Conservation (phyloP, 106 monocot genomes). For the Agapanthus africanus region DNA sequence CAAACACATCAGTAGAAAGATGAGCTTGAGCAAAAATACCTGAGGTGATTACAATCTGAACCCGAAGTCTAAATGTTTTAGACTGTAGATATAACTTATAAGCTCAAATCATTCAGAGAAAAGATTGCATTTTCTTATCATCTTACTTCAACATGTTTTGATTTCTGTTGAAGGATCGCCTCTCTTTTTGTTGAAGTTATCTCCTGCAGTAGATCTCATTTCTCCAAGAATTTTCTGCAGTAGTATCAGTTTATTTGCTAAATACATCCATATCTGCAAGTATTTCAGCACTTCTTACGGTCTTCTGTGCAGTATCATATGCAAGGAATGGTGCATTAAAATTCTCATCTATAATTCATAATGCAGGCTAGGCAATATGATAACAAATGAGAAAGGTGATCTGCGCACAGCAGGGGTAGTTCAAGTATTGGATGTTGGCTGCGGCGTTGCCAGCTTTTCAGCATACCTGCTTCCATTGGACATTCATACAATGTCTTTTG, state of each 20-base stretch:
- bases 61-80: neutral
- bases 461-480: constrained; percentile 58
- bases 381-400: constrained; percentile 66
- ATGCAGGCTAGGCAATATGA: constrained; percentile 91
- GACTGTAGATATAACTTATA: neutral
- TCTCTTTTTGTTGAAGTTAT: too few relatives aligned
- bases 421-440: constrained; percentile 84
- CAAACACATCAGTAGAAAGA: neutral
- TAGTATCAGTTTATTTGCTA: neutral
- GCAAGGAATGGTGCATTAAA: neutral
- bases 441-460: constrained; percentile 75
- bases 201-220: neutral
- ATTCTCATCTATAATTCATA: constrained; percentile 2
- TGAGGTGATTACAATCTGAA: neutral
- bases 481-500: constrained; percentile 76
- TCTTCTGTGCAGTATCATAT: neutral
- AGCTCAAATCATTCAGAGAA: neutral
- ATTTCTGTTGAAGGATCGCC: too few relatives aligned
- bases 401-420: constrained; percentile 66
- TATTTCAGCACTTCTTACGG: neutral
- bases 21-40: neutral
- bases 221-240: neutral
- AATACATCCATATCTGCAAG: neutral
- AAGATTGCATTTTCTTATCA: too few relatives aligned
- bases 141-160: too few relatives aligned